phyloP scores from a whole-genome alignment of 768 basidiomycete species.

The Mycena alexandri region DNA sequence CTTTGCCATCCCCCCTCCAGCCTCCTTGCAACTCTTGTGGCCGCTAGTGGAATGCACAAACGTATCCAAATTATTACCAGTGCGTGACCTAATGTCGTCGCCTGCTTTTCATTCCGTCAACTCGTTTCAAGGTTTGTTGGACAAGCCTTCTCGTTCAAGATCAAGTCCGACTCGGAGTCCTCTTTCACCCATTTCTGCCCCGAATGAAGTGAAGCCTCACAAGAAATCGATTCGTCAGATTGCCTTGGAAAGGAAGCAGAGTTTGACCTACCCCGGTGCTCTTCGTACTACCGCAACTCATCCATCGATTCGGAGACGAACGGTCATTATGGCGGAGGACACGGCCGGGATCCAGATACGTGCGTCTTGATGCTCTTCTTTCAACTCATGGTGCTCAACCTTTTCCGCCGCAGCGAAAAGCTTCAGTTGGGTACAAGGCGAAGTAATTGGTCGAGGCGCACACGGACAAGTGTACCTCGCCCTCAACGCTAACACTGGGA shows the following conservation, averaged over 20 bases:
- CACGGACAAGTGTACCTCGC: constrained; percentile 84
- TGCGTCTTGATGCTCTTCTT: constrained; percentile 4
- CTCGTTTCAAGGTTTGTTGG: constrained; percentile 26
- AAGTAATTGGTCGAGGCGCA: constrained; percentile 82
- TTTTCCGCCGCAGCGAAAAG: not conserved
- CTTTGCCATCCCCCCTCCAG: not conserved
- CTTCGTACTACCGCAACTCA: not conserved
- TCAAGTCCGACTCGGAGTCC: constrained; percentile 34
- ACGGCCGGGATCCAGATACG: not conserved
- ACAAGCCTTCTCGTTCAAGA: constrained; percentile 21
- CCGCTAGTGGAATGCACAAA: constrained; percentile 21
- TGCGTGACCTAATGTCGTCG: constrained; percentile 1
- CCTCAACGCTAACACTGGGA: constrained; percentile 80
- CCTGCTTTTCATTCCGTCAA: not conserved
- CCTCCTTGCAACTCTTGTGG: not conserved
- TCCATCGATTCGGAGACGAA: constrained; percentile 7
- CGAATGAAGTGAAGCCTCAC: constrained; percentile 20
- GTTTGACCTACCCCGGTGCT: not conserved
- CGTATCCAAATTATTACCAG: constrained; percentile 18
- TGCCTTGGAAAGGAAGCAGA: constrained; percentile 5
- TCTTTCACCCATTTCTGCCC: constrained; percentile 21
- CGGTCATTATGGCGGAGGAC: not conserved
- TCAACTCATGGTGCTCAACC: not conserved
- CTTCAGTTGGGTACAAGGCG: constrained; percentile 77
- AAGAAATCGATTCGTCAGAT: constrained; percentile 23